These are phyloP conservation scores for Pichia insulana DNA, from an alignment of 805 yeast genomes.

Conservation along the genomic window DNA sequence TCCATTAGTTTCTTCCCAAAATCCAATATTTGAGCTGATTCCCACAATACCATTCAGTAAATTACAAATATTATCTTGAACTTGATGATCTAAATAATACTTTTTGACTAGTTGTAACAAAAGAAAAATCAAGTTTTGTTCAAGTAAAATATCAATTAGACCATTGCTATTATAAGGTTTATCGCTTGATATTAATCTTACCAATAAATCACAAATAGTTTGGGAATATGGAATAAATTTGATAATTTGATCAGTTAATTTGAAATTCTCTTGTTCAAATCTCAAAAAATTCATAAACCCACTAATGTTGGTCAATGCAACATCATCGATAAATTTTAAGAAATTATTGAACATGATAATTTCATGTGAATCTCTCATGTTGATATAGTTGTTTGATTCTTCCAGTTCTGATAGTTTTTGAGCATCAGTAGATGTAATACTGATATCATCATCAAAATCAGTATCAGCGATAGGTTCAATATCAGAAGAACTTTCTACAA, in stretches of 20 bases:
- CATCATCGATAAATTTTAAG: constrained; percentile 77
- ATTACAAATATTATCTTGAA: constrained; percentile 45
- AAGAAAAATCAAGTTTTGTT: constrained; percentile 60
- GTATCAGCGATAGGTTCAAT: constrained; percentile 10
- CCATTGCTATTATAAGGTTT: constrained; percentile 85
- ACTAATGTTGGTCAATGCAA: constrained; percentile 72
- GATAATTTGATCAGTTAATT: constrained; percentile 66
- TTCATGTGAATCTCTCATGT: constrained; percentile 24
- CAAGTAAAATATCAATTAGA: constrained; percentile 61
- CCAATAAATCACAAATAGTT: constrained; percentile 78
- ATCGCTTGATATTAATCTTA: constrained; percentile 84
- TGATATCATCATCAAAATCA: constrained; percentile 23
- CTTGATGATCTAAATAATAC: constrained; percentile 25
- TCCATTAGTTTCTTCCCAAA: constrained; percentile 24
- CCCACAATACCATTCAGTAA: constrained; percentile 83
- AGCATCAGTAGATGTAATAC: constrained; percentile 11
- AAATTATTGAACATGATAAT: constrained; percentile 34
- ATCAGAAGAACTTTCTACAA: constrained; percentile 1
- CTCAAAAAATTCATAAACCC: constrained; percentile 67
- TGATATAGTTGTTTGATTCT: constrained; percentile 16
- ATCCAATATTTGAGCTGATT: constrained; percentile 31
- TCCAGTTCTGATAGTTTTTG: constrained; percentile 12
- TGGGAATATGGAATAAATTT: constrained; percentile 74
- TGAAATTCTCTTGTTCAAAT: constrained; percentile 24
- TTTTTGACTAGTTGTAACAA: constrained; percentile 56